Evolutionary conservation across 371 early-diverging fungal species (phyloP).

Genomic region (Mucor mucedo): DNA sequence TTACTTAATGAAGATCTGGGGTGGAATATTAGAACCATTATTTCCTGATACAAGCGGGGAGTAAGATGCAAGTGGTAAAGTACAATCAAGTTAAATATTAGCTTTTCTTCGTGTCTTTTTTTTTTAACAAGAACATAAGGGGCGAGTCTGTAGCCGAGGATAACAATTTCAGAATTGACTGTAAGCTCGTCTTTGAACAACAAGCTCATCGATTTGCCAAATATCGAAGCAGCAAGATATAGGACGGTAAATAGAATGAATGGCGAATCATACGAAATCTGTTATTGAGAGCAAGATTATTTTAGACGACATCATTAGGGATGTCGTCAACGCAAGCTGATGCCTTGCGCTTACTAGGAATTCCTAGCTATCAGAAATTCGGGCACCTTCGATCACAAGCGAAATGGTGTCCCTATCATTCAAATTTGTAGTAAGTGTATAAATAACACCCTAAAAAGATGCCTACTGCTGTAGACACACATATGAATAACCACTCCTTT

Average conservation of each 20-base stretch:
- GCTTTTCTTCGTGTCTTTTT: background rate
- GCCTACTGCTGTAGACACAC: background rate
- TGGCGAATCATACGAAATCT: constrained; percentile 10
- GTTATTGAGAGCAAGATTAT: constrained; percentile 9
- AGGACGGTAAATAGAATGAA: background rate
- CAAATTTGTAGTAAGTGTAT: constrained; percentile 2
- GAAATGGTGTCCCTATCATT: background rate
- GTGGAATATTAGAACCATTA: background rate
- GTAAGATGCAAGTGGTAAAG: background rate
- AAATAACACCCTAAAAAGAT: too few species aligned
- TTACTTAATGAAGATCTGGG: constrained; percentile 1
- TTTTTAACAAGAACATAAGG: background rate
- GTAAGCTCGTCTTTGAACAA: background rate
- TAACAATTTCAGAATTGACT: constrained; percentile 3
- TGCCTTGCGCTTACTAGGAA: too few species aligned
- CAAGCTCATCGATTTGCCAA: background rate
- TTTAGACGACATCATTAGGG: background rate
- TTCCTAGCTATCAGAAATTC: background rate
- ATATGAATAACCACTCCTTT: background rate
- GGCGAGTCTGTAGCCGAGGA: background rate
- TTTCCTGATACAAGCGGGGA: background rate
- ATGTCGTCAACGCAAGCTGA: too few species aligned
- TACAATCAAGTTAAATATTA: background rate
- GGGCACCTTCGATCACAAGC: background rate
- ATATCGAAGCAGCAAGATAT: background rate